These are phyloP conservation scores for Osmanthus fragrans DNA, from an alignment of 257 asterid species.

Conservation along the genomic window DNA sequence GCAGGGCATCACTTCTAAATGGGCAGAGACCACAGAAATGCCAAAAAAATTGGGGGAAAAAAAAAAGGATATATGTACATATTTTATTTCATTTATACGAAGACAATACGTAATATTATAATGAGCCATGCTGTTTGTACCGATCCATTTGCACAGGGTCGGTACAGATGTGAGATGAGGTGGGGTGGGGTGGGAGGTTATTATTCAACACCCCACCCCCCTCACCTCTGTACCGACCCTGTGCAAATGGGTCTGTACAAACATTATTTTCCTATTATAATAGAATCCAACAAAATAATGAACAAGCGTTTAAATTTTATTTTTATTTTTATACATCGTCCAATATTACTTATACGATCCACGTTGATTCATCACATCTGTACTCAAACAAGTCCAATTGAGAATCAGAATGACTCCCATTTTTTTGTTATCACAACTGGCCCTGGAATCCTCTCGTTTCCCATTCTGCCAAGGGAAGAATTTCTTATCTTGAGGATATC, in stretches of 20 bases:
- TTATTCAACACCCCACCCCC: too few species aligned
- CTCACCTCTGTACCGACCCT: too few species aligned
- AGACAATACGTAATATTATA: background rate
- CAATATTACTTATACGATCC: background rate
- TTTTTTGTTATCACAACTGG: slow-evolving; percentile 64
- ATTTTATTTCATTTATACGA: slow-evolving; percentile 12
- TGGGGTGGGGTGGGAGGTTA: too few species aligned
- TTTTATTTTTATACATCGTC: background rate
- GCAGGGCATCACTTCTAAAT: slow-evolving; percentile 10
- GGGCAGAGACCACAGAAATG: slow-evolving; percentile 15
- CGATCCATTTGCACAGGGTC: too few species aligned
- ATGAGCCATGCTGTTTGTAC: too few species aligned
- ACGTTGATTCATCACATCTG: background rate
- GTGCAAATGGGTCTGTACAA: too few species aligned
- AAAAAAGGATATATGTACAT: slow-evolving; percentile 11
- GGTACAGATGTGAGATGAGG: too few species aligned
- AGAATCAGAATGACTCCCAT: slow-evolving; percentile 75
- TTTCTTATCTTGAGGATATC: slow-evolving; percentile 68
- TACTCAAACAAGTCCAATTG: background rate
- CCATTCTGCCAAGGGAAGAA: slow-evolving; percentile 40
- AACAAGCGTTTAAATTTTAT: too few species aligned
- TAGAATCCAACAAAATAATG: background rate
- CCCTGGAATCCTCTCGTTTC: slow-evolving; percentile 37
- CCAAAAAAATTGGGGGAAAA: slow-evolving; percentile 9
- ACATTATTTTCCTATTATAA: too few species aligned